Evolutionary conservation across 371 early-diverging fungal genomes (phyloP).

Genomic region (Circinella minor): DNA sequence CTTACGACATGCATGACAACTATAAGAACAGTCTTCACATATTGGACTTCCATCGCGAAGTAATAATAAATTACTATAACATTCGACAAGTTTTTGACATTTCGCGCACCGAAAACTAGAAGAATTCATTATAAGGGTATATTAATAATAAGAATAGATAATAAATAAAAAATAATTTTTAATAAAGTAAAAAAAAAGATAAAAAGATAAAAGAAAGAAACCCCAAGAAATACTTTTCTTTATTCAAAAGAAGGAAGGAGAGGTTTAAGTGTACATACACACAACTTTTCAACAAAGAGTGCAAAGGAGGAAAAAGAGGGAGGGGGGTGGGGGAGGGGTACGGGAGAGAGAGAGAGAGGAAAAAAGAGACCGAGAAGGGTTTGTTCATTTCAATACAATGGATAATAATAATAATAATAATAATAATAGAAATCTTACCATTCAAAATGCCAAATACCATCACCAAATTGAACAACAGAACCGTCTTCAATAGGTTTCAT

Average conservation of each 20-base stretch:
- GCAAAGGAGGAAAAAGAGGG: neutral
- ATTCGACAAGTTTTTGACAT: conserved; percentile 76
- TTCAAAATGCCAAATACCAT: conserved; percentile 73
- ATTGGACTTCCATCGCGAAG: conserved; percentile 84
- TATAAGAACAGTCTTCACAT: conserved; percentile 88
- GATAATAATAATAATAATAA: too few species aligned
- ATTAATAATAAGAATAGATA: too few species aligned
- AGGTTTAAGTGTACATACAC: too few species aligned
- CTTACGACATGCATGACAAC: conserved; percentile 78
- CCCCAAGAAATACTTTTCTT: too few species aligned
- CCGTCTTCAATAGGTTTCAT: conserved; percentile 77
- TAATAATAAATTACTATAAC: conserved; percentile 79
- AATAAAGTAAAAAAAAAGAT: conserved; percentile 8
- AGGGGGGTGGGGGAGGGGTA: neutral
- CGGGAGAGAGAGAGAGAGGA: neutral
- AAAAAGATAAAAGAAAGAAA: conserved; percentile 10
- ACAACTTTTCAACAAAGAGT: too few species aligned
- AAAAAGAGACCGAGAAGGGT: neutral
- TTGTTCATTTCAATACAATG: too few species aligned
- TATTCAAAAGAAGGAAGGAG: too few species aligned
- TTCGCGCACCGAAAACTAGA: conserved; percentile 80
- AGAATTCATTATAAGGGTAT: neutral
- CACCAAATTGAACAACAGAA: conserved; percentile 84
- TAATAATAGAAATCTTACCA: conserved; percentile 28
- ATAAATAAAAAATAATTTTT: neutral